phyloP scores from a whole-genome alignment of 1,284 basidiomycete species.

The Ceratobasidium sp. region DNA sequence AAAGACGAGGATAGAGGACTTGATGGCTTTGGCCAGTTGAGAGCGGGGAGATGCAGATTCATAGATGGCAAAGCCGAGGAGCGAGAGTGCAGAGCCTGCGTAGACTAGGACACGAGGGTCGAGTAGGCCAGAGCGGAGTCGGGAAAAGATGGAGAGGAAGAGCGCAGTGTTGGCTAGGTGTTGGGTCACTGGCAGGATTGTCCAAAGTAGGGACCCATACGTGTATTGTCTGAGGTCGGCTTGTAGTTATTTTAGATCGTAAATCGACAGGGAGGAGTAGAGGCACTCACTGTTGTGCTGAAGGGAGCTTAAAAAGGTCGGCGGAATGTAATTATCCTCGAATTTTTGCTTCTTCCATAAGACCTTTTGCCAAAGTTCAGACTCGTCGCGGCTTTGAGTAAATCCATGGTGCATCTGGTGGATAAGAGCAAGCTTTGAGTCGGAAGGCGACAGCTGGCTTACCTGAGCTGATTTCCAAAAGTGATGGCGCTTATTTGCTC shows the following conservation, averaged over 20 bases:
- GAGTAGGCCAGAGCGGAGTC: constrained; percentile 72
- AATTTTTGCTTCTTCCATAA: constrained; percentile 84
- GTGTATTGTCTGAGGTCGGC: constrained; percentile 82
- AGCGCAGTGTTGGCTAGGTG: constrained; percentile 84
- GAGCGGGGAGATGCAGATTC: constrained; percentile 61
- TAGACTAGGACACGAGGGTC: constrained; percentile 79
- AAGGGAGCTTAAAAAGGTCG: constrained; percentile 82
- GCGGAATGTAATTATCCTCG: constrained; percentile 88
- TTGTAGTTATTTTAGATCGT: constrained; percentile 56
- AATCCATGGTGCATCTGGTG: constrained; percentile 39
- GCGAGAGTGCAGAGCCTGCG: constrained; percentile 70
- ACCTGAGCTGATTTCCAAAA: neutral
- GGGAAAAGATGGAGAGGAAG: constrained; percentile 84
- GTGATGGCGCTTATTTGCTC: too few species aligned
- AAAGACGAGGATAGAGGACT: constrained; percentile 80
- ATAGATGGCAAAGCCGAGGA: constrained; percentile 73
- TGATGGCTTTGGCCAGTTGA: constrained; percentile 39
- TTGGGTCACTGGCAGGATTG: constrained; percentile 85
- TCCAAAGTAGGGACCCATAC: constrained; percentile 77
- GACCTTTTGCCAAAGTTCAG: constrained; percentile 76
- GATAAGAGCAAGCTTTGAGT: neutral
- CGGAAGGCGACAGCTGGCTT: neutral
- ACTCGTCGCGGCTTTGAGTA: neutral
- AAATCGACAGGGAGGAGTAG: neutral
- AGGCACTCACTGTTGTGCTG: constrained; percentile 76